Percentiles rank a stretch among this genome's conserved stretches.
phyloP scores from a whole-genome alignment of 768 basidiomycete species.

The Mycena galericulata region DNA sequence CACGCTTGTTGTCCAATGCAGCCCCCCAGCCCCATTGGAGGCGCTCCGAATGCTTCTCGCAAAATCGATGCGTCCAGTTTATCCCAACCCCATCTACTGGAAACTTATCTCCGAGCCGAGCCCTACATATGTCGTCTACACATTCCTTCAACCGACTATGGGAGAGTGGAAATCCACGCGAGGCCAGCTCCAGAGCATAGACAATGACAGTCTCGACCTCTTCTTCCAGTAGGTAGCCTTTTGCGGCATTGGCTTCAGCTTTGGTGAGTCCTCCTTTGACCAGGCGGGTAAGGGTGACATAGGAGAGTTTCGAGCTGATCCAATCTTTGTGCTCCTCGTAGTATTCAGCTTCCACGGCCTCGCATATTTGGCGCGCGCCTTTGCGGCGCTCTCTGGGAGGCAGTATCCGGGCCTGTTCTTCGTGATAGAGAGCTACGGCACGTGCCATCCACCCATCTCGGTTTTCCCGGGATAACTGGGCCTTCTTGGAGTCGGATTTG shows the following conservation, averaged over 20 bases:
- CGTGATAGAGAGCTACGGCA: too few species aligned
- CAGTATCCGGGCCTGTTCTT: too few species aligned
- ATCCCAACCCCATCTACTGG: conserved; percentile 39
- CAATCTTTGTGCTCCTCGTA: too few species aligned
- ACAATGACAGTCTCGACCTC: not conserved
- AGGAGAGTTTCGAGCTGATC: too few species aligned
- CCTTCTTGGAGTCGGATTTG: too few species aligned
- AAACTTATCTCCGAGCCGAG: conserved; percentile 28
- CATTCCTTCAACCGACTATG: too few species aligned
- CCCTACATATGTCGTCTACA: conserved; percentile 37
- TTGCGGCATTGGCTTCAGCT: not conserved
- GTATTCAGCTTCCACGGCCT: too few species aligned
- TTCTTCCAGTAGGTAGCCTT: not conserved
- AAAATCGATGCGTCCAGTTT: conserved; percentile 36
- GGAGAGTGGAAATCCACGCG: conserved; percentile 41
- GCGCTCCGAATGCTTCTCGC: conserved; percentile 25
- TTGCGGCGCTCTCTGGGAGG: too few species aligned
- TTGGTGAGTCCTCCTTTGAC: not conserved
- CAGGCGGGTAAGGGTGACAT: too few species aligned
- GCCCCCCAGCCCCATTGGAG: conserved; percentile 38
- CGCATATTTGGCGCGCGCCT: too few species aligned
- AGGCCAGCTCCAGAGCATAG: not conserved
- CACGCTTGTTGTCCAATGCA: conserved; percentile 38
- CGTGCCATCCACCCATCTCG: too few species aligned
- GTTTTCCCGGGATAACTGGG: too few species aligned